phyloP scores from a whole-genome alignment of 345 rosid species.

The Citrus sinensis region DVS_A1.0 CM039165.1:29367001-29367500 shows the following conservation, averaged over 20 bases:
- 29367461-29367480: constrained; percentile 20
- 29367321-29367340: not conserved
- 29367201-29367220: not conserved
- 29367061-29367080: not conserved
- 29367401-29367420: not conserved
- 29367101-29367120: not conserved
- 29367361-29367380: constrained; percentile 25
- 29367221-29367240: constrained; percentile 16
- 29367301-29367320: not conserved
- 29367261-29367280: not conserved
- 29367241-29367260: not conserved
- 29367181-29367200: not conserved
- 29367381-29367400: constrained; percentile 8
- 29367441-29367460: constrained; percentile 35
- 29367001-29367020: not conserved
- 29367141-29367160: not conserved
- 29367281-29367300: not conserved
- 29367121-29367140: not conserved
- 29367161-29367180: not conserved
- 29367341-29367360: not conserved
- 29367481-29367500: not conserved
- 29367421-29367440: constrained; percentile 46
- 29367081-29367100: not conserved
- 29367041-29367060: not conserved
- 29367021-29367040: constrained; percentile 3